Evolutionary conservation across 2,329 filamentous ascomycete species (phyloP).

Genomic region (Chaetomiaceae sp.): DNA sequence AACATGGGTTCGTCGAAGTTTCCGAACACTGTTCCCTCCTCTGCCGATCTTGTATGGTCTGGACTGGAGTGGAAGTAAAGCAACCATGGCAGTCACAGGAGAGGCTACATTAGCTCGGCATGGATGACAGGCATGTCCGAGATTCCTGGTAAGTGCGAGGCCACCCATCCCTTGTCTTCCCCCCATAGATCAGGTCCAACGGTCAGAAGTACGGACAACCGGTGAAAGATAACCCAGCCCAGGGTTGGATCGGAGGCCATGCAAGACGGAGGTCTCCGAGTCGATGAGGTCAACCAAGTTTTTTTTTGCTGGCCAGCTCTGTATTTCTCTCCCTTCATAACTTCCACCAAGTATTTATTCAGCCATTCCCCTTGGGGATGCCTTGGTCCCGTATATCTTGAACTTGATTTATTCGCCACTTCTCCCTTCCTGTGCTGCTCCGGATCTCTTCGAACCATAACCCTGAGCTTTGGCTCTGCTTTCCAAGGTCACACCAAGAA

Average conservation of each 20-base stretch:
- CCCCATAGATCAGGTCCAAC: too few relatives aligned
- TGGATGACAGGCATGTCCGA: background rate
- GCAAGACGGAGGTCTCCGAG: background rate
- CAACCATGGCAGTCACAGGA: background rate
- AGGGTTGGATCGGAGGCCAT: background rate
- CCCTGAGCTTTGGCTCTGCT: too few relatives aligned
- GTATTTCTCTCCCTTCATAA: background rate
- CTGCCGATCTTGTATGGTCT: background rate
- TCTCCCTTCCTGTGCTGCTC: too few relatives aligned
- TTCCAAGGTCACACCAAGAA: too few relatives aligned
- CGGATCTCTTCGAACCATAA: too few relatives aligned
- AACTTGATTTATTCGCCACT: too few relatives aligned
- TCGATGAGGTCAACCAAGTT: background rate
- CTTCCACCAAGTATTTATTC: too few relatives aligned
- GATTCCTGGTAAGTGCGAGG: background rate
- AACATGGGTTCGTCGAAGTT: background rate
- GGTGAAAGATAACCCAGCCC: too few relatives aligned
- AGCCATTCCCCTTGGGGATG: background rate
- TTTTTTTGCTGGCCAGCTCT: background rate
- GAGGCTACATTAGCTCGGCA: background rate
- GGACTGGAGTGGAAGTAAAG: background rate
- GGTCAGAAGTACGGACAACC: too few relatives aligned
- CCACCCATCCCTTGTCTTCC: background rate
- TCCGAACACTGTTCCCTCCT: too few relatives aligned
- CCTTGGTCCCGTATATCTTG: background rate